These are phyloP conservation scores for Metarhizium guizhouense DNA, from an alignment of 2,329 filamentous ascomycete genomes.

Conservation along the genomic window DNA sequence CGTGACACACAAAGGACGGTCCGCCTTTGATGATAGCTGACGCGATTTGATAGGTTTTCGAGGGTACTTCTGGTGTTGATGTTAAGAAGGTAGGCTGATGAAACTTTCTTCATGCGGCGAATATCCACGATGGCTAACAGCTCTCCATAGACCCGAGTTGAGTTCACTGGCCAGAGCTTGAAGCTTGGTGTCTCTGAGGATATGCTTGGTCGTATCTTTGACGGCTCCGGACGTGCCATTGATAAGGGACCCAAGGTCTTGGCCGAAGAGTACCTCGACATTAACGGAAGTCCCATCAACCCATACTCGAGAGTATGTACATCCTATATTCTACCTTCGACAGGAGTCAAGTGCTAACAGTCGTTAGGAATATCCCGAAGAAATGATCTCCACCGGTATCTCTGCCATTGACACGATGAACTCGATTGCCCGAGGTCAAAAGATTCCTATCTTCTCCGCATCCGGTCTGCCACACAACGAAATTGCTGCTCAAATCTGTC, in stretches of 20 bases:
- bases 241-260: slow-evolving; percentile 98
- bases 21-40: slow-evolving; percentile 13
- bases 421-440: slow-evolving; percentile 95
- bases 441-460: slow-evolving; percentile 99
- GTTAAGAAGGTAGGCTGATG: slow-evolving; percentile 76
- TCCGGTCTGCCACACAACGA: slow-evolving; percentile 98
- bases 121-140: slow-evolving; percentile 15
- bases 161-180: slow-evolving; percentile 93
- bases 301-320: slow-evolving; percentile 77
- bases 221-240: slow-evolving; percentile 94
- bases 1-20: slow-evolving; percentile 9
- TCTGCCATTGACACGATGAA: slow-evolving; percentile 99
- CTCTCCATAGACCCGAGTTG: slow-evolving; percentile 70
- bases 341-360: slow-evolving; percentile 10
- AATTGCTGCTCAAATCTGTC: slow-evolving; percentile 97
- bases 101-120: no score
- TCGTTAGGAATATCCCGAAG: slow-evolving; percentile 85
- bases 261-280: slow-evolving; percentile 96
- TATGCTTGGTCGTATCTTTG: slow-evolving; percentile 98
- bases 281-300: slow-evolving; percentile 98
- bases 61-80: slow-evolving; percentile 94
- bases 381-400: slow-evolving; percentile 99
- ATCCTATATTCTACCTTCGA: not conserved
- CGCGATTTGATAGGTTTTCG: slow-evolving; percentile 64
- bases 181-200: slow-evolving; percentile 99